Evolutionary conservation across 2,329 filamentous ascomycete species (phyloP), one percentile per base, ranked within the genome.

Genomic region (Xenosphaeropsis pyriputrescens): DNA sequence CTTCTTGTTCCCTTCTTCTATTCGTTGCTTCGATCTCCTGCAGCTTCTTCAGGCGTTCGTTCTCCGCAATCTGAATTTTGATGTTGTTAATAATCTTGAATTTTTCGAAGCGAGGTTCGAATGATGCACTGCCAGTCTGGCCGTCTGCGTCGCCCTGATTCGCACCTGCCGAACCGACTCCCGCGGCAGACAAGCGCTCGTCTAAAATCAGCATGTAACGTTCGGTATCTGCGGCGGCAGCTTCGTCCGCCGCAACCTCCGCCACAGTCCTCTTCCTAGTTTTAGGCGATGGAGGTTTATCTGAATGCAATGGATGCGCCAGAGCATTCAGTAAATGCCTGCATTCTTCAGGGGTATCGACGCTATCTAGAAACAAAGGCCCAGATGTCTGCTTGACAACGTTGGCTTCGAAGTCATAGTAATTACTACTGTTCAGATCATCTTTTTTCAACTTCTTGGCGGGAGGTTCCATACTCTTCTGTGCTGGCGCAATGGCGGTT

Each of bases 191-290:
- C 42, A 86, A 69, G 5, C 85, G 73, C 49, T 95, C 89, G 51
- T 98, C 91, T 59, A 88, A 75, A 16, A 85, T 79, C 36, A 96
- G 77, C 85, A 98, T 91, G 47, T 85, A 93, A 34, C 85, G 75
- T 58, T 98, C 88, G 45, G 85, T 78, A 41, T 86, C 84, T 16
- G 88, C 89, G 1, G 86, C 85, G 42, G 85, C 70, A 1, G 91
- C 89, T 60, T 98, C 88, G 52, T 98, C 91, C 6, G 89, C 89
- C 7, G 85, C 91, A 64, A 96, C 75, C 55, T 98, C 89, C 7
- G 91, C 91, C 14, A 93, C 79, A 0, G 91, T 98, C 44, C 89
- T 77, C 67, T 98, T 96, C 40, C 91, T 71, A 6, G 79, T 79
- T 66, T 94, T 95, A 3, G 86, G 86, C 42, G 81, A 72, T 1